Evolutionary conservation across 257 asterid species (phyloP), one percentile per base, ranked within the genome.

Genomic region (Coffea canephora): DNA sequence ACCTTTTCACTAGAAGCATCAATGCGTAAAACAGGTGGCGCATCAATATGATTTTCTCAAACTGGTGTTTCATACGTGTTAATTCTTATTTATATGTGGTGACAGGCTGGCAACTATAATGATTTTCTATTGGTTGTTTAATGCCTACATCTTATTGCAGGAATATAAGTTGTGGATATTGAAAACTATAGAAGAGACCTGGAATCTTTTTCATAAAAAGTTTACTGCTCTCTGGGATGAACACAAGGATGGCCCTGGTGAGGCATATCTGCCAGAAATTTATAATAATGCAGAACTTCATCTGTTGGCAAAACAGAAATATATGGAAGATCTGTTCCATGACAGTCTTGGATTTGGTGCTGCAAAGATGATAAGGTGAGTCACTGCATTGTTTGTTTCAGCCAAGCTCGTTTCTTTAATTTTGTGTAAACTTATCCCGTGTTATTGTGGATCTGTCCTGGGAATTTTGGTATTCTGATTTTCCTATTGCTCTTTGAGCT

Each of bases 281-380:
- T 95, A 95, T 82, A 89, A 90, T 69, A 91, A 87, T 79, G 85
- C 90, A 25, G 93, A 93, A 76, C 88, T 93, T 77, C 96, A 73
- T 74, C 82, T 76, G 81, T 84, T 88, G 79, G 89, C 88, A 7
- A 89, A 88, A 82, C 87, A 84, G 83, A 91, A 85, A 81, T 93
- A 91, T 65, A 92, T 93, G 97, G 86, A 85, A 62, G 95, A 92
- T 36, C 86, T 95, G 83, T 87, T 95, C 82, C 97, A 88, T 21
- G 99, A 95, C 77, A 82, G 89, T 75, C 97, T 93, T 70, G 99
- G 99, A 84, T 95, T 93, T 83, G 98, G 97, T 76, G 90, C 97
- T 81, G 98, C 98, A 83, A 95, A 95, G 88, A 95, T 95, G 97
- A 93, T 93, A 85, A 92, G 99, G 98, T 93, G 78, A 81, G 80